These are phyloP conservation scores for Sporothrix mexicana DNA, from an alignment of 2,329 filamentous ascomycete genomes.

Conservation along the genomic window DNA sequence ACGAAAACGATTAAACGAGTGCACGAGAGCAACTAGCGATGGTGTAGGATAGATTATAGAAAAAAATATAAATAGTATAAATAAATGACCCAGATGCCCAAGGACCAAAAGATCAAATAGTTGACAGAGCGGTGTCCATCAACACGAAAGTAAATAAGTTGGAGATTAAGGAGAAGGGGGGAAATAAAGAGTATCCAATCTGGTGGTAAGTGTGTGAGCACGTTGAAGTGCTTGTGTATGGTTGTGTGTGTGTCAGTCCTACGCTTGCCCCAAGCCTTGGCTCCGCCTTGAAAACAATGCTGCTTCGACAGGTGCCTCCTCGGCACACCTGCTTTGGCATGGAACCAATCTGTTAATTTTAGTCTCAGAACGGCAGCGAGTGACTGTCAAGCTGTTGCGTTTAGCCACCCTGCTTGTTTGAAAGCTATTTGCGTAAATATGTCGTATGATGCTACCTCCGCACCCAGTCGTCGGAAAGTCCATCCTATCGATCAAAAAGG, in stretches of 20 bases:
- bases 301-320: conserved; percentile 17
- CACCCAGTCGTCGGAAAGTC: neutral
- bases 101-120: neutral
- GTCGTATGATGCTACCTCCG: neutral
- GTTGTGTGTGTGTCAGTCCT: neutral
- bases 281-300: conserved; percentile 11
- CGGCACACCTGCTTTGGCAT: neutral
- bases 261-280: conserved; percentile 7
- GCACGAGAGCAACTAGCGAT: neutral
- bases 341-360: neutral
- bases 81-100: neutral
- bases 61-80: neutral
- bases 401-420: neutral
- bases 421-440: conserved; percentile 7
- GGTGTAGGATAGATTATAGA: neutral
- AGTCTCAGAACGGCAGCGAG: too few species aligned
- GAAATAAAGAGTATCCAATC: neutral
- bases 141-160: neutral
- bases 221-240: conserved; percentile 17
- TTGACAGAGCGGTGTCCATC: neutral
- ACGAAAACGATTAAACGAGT: conserved; percentile 2
- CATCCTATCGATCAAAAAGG: neutral
- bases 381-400: neutral
- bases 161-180: neutral
- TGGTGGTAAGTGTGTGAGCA: neutral